Evolutionary conservation across 169 alveolate species (phyloP).

Genomic region (Eimeria maxima): DNA sequence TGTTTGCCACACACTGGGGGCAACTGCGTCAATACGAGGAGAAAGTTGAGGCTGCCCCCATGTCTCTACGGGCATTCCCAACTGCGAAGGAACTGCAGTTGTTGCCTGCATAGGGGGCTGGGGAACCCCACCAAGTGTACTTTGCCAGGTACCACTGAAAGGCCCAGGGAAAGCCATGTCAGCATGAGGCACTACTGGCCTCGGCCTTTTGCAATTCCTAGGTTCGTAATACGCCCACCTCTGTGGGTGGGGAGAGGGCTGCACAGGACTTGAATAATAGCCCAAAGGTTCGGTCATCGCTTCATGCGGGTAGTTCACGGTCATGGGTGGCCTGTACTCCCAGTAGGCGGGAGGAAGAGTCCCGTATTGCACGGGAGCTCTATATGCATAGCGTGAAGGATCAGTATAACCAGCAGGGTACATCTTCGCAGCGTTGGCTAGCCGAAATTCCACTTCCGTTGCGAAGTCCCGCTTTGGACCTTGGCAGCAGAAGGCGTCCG

Average conservation of each 20-base stretch:
- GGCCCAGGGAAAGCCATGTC: background rate
- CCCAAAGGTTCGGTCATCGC: background rate
- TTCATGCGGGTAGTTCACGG: background rate
- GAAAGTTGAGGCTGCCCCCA: background rate
- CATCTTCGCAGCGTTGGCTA: constrained; percentile 49
- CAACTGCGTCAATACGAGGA: background rate
- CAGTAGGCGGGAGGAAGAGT: background rate
- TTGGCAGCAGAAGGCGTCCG: constrained; percentile 63
- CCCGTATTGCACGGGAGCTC: background rate
- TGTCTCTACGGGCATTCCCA: background rate
- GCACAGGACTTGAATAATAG: background rate
- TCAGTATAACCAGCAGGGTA: constrained; percentile 47
- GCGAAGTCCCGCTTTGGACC: constrained; percentile 62
- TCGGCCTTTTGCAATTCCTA: background rate
- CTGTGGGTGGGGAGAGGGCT: background rate
- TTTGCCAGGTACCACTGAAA: constrained; percentile 12
- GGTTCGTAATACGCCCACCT: constrained; percentile 40
- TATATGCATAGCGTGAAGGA: background rate
- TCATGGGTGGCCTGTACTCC: background rate
- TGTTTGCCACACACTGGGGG: background rate
- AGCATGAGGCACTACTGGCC: constrained; percentile 15
- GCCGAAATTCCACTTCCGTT: constrained; percentile 31
- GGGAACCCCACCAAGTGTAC: background rate
- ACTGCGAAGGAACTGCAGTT: background rate
- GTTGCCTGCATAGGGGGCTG: background rate